These are phyloP conservation scores for Cardamine chenopodiifolia DNA, from an alignment of 345 rosid genomes.

Conservation along the genomic window DNA sequence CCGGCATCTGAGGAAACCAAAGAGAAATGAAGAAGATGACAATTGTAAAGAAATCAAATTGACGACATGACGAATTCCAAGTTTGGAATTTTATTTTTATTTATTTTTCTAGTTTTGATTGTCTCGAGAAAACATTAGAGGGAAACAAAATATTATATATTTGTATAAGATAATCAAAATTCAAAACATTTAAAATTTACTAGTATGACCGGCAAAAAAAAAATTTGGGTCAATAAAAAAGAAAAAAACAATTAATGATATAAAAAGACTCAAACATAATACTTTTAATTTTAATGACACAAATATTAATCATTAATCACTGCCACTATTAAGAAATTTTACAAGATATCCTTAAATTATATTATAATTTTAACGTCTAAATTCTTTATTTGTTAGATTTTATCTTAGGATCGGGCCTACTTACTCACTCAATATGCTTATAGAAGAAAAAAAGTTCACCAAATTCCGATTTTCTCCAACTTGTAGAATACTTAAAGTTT, in stretches of 20 bases:
- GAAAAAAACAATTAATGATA: too few species aligned
- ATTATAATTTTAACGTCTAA: too few species aligned
- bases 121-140: slow-evolving; percentile 25
- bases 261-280: too few species aligned
- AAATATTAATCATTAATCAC: too few species aligned
- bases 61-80: slow-evolving; percentile 40
- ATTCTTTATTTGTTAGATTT: too few species aligned
- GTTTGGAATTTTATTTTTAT: neutral
- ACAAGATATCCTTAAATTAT: too few species aligned
- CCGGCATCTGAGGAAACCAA: slow-evolving; percentile 54
- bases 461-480: neutral
- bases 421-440: slow-evolving; percentile 12
- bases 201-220: too few species aligned
- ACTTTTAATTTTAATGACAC: too few species aligned
- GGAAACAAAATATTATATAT: neutral
- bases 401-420: too few species aligned
- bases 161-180: neutral
- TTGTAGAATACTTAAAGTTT: neutral
- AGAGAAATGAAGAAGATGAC: neutral
- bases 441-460: neutral
- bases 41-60: slow-evolving; percentile 23
- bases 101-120: neutral
- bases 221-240: too few species aligned
- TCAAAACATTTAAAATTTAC: slow-evolving; percentile 6
- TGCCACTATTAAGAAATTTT: too few species aligned